Base-by-base conservation (phyloP, 2,329 filamentous ascomycete species). In the Verticillium alfalfae region DNA sequence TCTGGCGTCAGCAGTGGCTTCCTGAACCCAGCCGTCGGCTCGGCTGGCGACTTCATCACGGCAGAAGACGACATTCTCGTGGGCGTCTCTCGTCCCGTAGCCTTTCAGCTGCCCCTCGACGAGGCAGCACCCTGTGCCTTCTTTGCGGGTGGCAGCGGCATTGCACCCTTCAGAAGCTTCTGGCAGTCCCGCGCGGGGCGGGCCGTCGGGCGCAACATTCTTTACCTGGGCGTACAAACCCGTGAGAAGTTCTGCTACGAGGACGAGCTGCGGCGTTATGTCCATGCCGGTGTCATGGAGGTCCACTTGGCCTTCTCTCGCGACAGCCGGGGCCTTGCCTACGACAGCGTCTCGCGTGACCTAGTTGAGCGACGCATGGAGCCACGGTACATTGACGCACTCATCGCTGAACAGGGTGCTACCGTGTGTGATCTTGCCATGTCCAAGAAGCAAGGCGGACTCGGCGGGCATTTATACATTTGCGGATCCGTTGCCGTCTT, bases 361-460 rank as follows among this genome's bases (percentile, higher is more conserved):
- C 74, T 84, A 5, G 71, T 83, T 0, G 81, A 84, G 66, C 80
- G 75, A 61, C 74, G 77, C 26, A 82, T 76, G 13, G 71, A 79
- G 1, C 78, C 82, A 12, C 76, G 82, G 3, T 84, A 84, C 62
- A 83, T 84, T 26, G 81, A 84, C 64, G 70, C 73, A 1, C 66
- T 83, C 4, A 83, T 84, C 31, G 73, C 80, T 0, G 81, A 84
- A 63, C 80, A 84, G 65, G 79, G 80, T 0, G 75, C 76, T 0
- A 76, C 74, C 0, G 76, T 85, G 8, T 83, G 81, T 36, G 82
- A 84, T 59, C 72, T 84, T 16, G 80, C 84, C 60, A 84, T 84
- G 81, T 81, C 79, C 0, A 85, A 84, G 71, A 82, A 80, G 55
- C 80, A 83, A 56, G 82, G 82, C 4, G 81, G 81, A 0, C 70